A percentile compares a stretch with the other conserved stretches of the same genome.
These are phyloP conservation scores for Halophytophthora polymorphica DNA, from an alignment of 352 stramenopile genomes.

Conservation along the genomic window DNA sequence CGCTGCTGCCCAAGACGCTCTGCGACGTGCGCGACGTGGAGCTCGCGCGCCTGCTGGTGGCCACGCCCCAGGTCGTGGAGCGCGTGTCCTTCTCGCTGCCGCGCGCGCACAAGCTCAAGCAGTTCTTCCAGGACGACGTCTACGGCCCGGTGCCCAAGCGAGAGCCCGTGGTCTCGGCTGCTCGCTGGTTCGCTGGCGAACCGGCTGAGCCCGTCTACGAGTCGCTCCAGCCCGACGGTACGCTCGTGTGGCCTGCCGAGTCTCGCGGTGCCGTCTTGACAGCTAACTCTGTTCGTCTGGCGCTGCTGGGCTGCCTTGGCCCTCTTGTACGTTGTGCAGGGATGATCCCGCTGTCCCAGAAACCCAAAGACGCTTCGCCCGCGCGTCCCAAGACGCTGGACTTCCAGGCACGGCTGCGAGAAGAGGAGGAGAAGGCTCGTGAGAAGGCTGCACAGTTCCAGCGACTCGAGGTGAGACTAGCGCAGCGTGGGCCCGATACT, in stretches of 20 bases:
- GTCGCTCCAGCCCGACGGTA: constrained; percentile 56
- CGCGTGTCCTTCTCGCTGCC: constrained; percentile 66
- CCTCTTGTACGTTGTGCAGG: constrained; percentile 13
- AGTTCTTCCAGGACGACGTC: constrained; percentile 84
- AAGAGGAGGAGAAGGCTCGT: constrained; percentile 64
- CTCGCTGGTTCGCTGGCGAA: constrained; percentile 60
- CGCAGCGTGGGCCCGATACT: too few species aligned
- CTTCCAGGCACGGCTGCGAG: constrained; percentile 55
- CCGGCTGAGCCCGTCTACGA: constrained; percentile 36
- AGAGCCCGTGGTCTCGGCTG: constrained; percentile 28
- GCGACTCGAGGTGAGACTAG: constrained; percentile 58
- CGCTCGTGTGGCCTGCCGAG: background rate
- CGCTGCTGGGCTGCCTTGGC: background rate
- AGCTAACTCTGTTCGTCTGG: background rate
- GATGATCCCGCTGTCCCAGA: constrained; percentile 67
- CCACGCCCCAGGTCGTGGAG: constrained; percentile 50
- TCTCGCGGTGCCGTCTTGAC: background rate
- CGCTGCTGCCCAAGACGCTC: constrained; percentile 57
- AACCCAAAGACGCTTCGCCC: constrained; percentile 30
- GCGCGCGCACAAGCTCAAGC: constrained; percentile 55
- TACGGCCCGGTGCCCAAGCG: constrained; percentile 38
- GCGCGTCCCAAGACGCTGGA: constrained; percentile 59
- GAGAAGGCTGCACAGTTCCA: constrained; percentile 63
- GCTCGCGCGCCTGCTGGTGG: constrained; percentile 56
- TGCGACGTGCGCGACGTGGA: constrained; percentile 73